Conservation (phyloP, 2,329 filamentous ascomycete species). For the Sarocladium strictum region DNA sequence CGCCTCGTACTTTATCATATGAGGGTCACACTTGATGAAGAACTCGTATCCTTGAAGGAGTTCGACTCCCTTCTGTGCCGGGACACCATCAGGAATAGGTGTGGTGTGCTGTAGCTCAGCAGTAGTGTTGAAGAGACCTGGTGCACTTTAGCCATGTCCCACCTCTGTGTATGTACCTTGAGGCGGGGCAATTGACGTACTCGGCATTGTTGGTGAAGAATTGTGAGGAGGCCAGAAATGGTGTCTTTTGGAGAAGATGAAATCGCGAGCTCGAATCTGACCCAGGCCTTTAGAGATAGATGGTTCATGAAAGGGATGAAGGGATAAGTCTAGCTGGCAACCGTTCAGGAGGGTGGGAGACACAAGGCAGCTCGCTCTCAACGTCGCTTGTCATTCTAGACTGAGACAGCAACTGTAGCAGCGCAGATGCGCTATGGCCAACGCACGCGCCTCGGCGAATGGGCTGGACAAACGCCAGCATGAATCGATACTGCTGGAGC, state of each 20-base stretch:
- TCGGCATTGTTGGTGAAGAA: no score
- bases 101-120: conserved; percentile 36
- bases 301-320: no score
- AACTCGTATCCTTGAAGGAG: conserved; percentile 46
- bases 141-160: no score
- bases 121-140: conserved; percentile 37
- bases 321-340: no score
- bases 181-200: no score
- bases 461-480: not conserved
- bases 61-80: conserved; percentile 31
- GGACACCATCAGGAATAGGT: conserved; percentile 32
- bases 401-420: conserved; percentile 1
- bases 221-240: no score
- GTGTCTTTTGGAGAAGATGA: no score
- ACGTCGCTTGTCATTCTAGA: not conserved
- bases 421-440: not conserved
- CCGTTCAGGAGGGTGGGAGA: not conserved
- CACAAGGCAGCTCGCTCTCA: not conserved
- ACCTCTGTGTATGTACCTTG: no score
- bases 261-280: no score
- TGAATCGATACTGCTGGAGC: no score
- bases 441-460: not conserved
- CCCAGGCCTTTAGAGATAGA: no score
- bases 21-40: conserved; percentile 47
- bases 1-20: conserved; percentile 34